Evolutionary conservation across 768 basidiomycete species (phyloP).

Genomic region (Mycena sanguinolenta): DNA sequence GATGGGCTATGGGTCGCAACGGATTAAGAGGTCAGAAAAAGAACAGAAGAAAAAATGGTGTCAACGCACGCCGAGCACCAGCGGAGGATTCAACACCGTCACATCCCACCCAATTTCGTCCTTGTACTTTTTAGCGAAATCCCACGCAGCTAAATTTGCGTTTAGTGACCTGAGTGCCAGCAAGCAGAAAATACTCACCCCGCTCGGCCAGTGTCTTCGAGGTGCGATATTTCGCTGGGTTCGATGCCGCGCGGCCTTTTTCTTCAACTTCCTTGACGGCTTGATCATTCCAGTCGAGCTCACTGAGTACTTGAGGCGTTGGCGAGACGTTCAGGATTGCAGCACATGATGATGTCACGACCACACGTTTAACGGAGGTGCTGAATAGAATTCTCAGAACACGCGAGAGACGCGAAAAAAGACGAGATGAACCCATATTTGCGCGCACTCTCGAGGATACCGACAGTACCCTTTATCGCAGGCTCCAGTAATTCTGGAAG

Average conservation of each 20-base stretch:
- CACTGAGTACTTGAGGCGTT: conserved; percentile 50
- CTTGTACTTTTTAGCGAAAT: conserved; percentile 54
- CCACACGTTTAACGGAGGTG: conserved; percentile 65
- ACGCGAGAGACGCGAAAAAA: not conserved
- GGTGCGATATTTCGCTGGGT: conserved; percentile 63
- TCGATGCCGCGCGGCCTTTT: conserved; percentile 60
- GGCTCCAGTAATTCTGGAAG: conserved; percentile 46
- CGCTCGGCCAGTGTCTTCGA: conserved; percentile 73
- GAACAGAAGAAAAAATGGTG: not conserved
- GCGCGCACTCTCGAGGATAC: conserved; percentile 52
- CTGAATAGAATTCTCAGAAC: conserved; percentile 20
- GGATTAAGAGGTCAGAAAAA: not conserved
- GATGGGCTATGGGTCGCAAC: conserved; percentile 47
- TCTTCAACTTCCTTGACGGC: conserved; percentile 61
- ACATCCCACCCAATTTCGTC: conserved; percentile 64
- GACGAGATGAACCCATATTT: conserved; percentile 40
- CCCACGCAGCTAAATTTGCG: conserved; percentile 56
- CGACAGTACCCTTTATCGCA: conserved; percentile 57
- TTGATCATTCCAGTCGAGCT: conserved; percentile 72
- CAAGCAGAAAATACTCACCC: conserved; percentile 43
- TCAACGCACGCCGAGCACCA: conserved; percentile 51
- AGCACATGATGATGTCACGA: conserved; percentile 72
- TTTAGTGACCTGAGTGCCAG: not conserved
- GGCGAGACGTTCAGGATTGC: conserved; percentile 52
- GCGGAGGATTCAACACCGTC: conserved; percentile 65